These are phyloP conservation scores for Nasturtium officinale DNA, from an alignment of 345 rosid species.

Conservation along the genomic window DNA sequence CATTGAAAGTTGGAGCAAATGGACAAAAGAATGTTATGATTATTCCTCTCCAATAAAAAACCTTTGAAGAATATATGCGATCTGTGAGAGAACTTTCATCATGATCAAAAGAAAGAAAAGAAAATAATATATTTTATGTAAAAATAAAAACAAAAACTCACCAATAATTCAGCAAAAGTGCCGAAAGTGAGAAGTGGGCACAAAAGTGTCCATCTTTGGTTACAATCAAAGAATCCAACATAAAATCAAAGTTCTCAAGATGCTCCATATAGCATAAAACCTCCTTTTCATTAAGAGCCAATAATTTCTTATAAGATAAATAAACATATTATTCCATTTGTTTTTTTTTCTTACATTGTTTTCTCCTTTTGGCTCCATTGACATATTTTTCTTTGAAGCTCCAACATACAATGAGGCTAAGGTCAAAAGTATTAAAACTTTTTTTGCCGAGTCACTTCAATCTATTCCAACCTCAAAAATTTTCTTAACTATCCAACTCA, in stretches of 20 bases:
- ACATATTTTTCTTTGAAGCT: conserved; percentile 33
- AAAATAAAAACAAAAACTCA: conserved; percentile 9
- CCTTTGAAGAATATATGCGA: conserved; percentile 40
- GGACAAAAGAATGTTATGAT: conserved; percentile 40
- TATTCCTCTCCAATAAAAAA: conserved; percentile 33
- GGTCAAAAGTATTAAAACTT: not conserved
- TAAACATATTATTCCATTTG: conserved; percentile 34
- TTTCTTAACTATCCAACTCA: conserved; percentile 30
- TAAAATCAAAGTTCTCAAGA: conserved; percentile 43
- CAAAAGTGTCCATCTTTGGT: conserved; percentile 41
- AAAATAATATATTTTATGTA: not conserved
- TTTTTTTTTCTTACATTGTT: conserved; percentile 21
- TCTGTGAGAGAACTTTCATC: conserved; percentile 38
- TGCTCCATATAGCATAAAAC: conserved; percentile 38
- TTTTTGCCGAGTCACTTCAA: conserved; percentile 33
- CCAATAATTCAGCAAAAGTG: conserved; percentile 43
- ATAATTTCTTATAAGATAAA: conserved; percentile 32
- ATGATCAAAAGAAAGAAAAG: conserved; percentile 19
- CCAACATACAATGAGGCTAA: conserved; percentile 46
- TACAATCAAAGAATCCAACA: conserved; percentile 47
- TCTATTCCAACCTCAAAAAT: conserved; percentile 17
- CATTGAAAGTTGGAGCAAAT: conserved; percentile 44
- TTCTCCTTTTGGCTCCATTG: conserved; percentile 39
- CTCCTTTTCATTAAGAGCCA: conserved; percentile 35
- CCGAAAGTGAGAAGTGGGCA: conserved; percentile 45